Conservation (phyloP, 2,329 filamentous ascomycete species). For the Diaporthe sp. region DNA sequence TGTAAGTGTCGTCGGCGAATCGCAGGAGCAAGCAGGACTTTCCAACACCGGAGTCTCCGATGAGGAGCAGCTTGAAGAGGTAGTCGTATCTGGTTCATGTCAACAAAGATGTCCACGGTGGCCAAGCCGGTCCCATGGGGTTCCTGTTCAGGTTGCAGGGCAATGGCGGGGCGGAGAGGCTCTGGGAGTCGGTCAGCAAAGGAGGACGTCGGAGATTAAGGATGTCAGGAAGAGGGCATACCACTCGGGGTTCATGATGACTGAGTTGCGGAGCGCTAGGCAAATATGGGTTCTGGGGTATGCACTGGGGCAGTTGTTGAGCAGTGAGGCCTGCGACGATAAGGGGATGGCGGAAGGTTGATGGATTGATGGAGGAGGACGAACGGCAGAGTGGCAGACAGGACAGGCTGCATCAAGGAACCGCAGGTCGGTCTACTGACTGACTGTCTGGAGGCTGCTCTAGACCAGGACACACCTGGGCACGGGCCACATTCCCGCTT, state of each 20-base stretch:
- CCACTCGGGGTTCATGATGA: conserved; percentile 93
- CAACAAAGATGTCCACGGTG: conserved; percentile 35
- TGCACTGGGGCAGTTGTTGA: conserved; percentile 31
- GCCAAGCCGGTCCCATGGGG: not conserved
- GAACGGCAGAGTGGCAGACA: conserved; percentile 31
- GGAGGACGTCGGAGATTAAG: conserved; percentile 35
- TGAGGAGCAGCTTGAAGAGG: conserved; percentile 99
- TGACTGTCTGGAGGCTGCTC: conserved; percentile 22
- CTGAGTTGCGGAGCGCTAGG: conserved; percentile 39
- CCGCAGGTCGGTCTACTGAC: conserved; percentile 26
- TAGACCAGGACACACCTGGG: not conserved
- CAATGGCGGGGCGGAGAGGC: conserved; percentile 23
- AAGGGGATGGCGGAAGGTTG: conserved; percentile 32
- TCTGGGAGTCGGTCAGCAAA: conserved; percentile 38
- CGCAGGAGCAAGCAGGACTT: conserved; percentile 98
- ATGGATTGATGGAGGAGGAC: conserved; percentile 33
- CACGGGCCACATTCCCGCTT: conserved; percentile 19
- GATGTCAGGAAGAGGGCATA: conserved; percentile 62
- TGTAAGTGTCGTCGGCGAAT: conserved; percentile 99
- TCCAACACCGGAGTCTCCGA: conserved; percentile 99
- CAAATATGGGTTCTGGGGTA: not conserved
- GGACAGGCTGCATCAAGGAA: conserved; percentile 35
- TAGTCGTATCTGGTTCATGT: conserved; percentile 90
- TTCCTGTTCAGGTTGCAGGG: not conserved
- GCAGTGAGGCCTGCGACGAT: conserved; percentile 30